These are phyloP conservation scores for Lichtheimia corymbifera DNA, from an alignment of 371 early-diverging fungal species.

Conservation along the genomic window DNA sequence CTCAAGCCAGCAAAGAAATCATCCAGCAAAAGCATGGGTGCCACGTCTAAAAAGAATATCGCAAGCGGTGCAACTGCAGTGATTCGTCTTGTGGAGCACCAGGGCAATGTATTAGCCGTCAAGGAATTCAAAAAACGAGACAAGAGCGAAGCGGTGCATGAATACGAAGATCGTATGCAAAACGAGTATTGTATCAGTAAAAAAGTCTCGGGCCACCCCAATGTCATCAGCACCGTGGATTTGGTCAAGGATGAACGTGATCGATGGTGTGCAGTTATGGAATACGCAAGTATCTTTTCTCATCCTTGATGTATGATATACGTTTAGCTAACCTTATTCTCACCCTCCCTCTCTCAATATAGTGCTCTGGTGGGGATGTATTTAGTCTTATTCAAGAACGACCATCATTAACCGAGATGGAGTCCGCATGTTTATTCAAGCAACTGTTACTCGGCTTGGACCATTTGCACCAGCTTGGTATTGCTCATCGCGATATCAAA, in stretches of 20 bases:
- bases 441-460: conserved; percentile 95
- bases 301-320: background rate
- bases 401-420: conserved; percentile 38
- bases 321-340: conserved; percentile 3
- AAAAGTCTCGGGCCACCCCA: conserved; percentile 60
- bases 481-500: conserved; percentile 85
- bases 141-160: conserved; percentile 57
- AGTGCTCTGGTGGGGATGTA: conserved; percentile 70
- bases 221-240: conserved; percentile 75
- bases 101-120: conserved; percentile 27
- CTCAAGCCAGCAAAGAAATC: conserved; percentile 20
- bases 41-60: conserved; percentile 41
- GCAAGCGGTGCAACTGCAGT: conserved; percentile 54
- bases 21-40: conserved; percentile 32
- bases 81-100: conserved; percentile 68
- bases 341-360: too few relatives aligned
- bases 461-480: conserved; percentile 94
- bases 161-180: conserved; percentile 68
- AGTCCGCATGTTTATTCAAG: conserved; percentile 64
- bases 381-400: conserved; percentile 48
- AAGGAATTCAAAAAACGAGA: conserved; percentile 66
- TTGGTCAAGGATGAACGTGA: conserved; percentile 58
- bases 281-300: conserved; percentile 50
- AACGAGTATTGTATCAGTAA: conserved; percentile 76
- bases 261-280: conserved; percentile 68